Conservation (phyloP, 768 basidiomycete species). For the Leccinum subtestaceum region DNA sequence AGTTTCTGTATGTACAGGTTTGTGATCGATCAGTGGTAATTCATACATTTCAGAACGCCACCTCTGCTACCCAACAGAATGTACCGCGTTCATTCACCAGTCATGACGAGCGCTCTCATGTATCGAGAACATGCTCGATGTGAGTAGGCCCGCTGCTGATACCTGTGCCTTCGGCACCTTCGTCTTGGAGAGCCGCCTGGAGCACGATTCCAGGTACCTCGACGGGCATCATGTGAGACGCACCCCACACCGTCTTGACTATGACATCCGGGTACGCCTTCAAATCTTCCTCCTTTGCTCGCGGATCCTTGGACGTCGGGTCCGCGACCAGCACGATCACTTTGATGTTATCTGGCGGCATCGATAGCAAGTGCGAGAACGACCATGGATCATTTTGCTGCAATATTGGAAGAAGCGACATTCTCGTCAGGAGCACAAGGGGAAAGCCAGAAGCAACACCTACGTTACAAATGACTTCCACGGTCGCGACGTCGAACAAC, state of each 20-base stretch:
- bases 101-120: no score
- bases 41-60: no score
- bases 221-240: slow-evolving; percentile 13
- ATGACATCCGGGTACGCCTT: slow-evolving; percentile 6
- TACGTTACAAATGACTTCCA: slow-evolving; percentile 13
- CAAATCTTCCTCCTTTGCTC: neutral
- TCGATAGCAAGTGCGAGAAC: slow-evolving; percentile 6
- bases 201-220: slow-evolving; percentile 16
- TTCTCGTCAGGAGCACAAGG: neutral
- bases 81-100: no score
- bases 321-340: slow-evolving; percentile 14
- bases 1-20: no score
- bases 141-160: no score
- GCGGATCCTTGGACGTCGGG: neutral
- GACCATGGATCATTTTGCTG: slow-evolving; percentile 26
- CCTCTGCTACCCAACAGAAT: no score
- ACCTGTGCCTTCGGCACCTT: neutral
- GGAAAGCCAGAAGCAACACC: neutral
- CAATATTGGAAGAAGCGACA: neutral
- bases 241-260: slow-evolving; percentile 6
- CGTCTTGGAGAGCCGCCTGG: neutral
- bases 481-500: neutral
- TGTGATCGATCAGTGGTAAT: no score
- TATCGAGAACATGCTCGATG: no score
- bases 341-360: slow-evolving; percentile 7